phyloP scores from a whole-genome alignment of 495 filamentous ascomycete genomes.

The Penicillium silybi region DNA sequence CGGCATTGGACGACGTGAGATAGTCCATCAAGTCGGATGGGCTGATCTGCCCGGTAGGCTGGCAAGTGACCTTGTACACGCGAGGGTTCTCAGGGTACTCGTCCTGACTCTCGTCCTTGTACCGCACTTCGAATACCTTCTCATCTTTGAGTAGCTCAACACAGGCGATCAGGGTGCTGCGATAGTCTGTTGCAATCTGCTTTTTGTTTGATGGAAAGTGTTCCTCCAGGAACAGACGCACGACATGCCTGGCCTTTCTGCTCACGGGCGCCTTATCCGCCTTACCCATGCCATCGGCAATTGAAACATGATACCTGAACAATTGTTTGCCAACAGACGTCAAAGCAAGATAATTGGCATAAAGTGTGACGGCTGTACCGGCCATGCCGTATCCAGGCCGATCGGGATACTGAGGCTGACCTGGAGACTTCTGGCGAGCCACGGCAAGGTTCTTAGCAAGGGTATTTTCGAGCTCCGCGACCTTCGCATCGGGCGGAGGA shows the following conservation, averaged over 20 bases:
- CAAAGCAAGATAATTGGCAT: constrained; percentile 63
- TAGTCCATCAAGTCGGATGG: constrained; percentile 51
- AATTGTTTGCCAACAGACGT: constrained; percentile 29
- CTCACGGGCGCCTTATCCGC: constrained; percentile 35
- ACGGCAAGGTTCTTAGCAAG: constrained; percentile 23
- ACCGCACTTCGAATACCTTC: constrained; percentile 31
- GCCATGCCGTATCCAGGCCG: constrained; percentile 59
- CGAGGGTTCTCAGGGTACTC: constrained; percentile 38
- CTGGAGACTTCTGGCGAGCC: constrained; percentile 9
- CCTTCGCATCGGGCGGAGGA: constrained; percentile 18
- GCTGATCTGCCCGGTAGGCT: constrained; percentile 40
- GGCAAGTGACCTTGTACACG: constrained; percentile 43
- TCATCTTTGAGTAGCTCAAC: constrained; percentile 28
- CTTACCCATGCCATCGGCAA: constrained; percentile 15
- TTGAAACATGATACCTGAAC: constrained; percentile 37
- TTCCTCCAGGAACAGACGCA: constrained; percentile 46
- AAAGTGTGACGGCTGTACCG: constrained; percentile 50
- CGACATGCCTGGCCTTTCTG: constrained; percentile 51
- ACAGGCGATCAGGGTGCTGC: constrained; percentile 45
- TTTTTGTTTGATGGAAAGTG: constrained; percentile 24
- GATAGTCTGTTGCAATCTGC: constrained; percentile 56
- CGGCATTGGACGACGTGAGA: constrained; percentile 45
- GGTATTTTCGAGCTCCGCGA: constrained; percentile 30
- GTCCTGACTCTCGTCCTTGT: constrained; percentile 37
- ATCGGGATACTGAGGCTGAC: constrained; percentile 19